phyloP scores from a whole-genome alignment of 129 eudicot species.

The Ambrosia trifida region DNA sequence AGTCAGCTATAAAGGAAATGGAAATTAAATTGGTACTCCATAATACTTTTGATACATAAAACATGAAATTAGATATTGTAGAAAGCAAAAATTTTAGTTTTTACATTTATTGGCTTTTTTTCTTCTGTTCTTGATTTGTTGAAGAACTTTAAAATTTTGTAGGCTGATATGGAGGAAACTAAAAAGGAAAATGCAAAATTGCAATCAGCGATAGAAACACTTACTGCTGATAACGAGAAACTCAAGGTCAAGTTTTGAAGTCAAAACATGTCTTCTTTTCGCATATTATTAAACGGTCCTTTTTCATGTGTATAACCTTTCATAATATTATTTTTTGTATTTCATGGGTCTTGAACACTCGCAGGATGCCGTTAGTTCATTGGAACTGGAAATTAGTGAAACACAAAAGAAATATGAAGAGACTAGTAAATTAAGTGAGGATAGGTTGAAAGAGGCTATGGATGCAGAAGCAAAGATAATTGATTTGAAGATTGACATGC shows the following conservation, averaged over 20 bases:
- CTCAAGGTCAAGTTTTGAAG: slow-evolving; percentile 58
- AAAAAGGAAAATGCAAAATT: slow-evolving; percentile 55
- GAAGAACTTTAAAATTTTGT: slow-evolving; percentile 15
- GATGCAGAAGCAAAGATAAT: slow-evolving; percentile 73
- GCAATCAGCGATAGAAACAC: slow-evolving; percentile 59
- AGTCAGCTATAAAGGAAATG: slow-evolving; percentile 54
- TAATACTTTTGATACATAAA: slow-evolving; percentile 15
- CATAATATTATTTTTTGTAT: slow-evolving; percentile 3
- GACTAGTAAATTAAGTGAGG: slow-evolving; percentile 58
- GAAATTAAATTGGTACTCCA: slow-evolving; percentile 34
- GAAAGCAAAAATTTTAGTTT: not conserved
- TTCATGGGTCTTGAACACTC: slow-evolving; percentile 23
- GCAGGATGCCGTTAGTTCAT: slow-evolving; percentile 57
- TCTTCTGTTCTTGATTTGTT: not conserved
- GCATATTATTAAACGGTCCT: not conserved
- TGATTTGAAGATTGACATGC: slow-evolving; percentile 67
- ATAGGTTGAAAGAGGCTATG: slow-evolving; percentile 56
- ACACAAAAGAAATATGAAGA: slow-evolving; percentile 68
- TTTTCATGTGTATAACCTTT: not conserved
- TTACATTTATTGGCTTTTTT: not conserved
- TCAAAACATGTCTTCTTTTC: not conserved
- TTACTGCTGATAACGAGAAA: slow-evolving; percentile 52
- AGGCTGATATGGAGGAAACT: slow-evolving; percentile 75
- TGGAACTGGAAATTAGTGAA: slow-evolving; percentile 61
- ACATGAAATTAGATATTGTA: not conserved